Base-by-base conservation (phyloP, 2,329 filamentous ascomycete species). In the Coleophoma cylindrospora region DNA sequence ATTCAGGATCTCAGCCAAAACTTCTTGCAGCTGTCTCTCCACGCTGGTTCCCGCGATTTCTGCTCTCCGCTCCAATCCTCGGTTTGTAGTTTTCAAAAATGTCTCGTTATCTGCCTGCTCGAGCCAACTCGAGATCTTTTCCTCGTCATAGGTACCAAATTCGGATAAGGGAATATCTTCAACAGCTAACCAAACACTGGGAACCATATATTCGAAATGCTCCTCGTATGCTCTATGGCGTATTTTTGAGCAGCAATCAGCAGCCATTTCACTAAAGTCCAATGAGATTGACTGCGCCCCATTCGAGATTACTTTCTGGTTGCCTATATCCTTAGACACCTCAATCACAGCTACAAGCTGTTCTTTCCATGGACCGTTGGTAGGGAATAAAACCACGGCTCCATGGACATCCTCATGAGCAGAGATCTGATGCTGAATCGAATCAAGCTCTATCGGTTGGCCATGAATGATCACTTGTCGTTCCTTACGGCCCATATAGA, bases 391-490 rank as follows among this genome's bases (percentile, higher is more conserved):
- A 79, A 0, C 80, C 79, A 0, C 80, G 82, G 10, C 10, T 10
- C 22, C 15, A 9, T n/a, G 11, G 8, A 44, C n/a, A 10, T 22
- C 15, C 19, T 11, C 41, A 6, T 44, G 15, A 6, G 9, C 19
- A 44, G 11, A 11, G 12, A 44, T 11, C 15, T 52, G 48, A 36
- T 47, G 38, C 75, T 51, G 43, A 34, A 86, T 84, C 62, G 85
- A 82, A 15, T 75, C 77, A 53, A 84, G 77, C 56, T 86, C 81
- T 5, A 86, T 70, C 38, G 81, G 69, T 59, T 85, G 81, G 1
- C 82, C 82, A 37, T 81, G 74, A 17, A 85, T 68, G 60, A 85
- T 86, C 49, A 84, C 75, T 64, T 85, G 82, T 32, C 83, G 79
- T 58, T 86, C 82, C 41, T 77, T 75, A 15, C 82, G 74, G 8